Conservation (phyloP, 257 asterid species). For the Nicotiana knightiana region DNA sequence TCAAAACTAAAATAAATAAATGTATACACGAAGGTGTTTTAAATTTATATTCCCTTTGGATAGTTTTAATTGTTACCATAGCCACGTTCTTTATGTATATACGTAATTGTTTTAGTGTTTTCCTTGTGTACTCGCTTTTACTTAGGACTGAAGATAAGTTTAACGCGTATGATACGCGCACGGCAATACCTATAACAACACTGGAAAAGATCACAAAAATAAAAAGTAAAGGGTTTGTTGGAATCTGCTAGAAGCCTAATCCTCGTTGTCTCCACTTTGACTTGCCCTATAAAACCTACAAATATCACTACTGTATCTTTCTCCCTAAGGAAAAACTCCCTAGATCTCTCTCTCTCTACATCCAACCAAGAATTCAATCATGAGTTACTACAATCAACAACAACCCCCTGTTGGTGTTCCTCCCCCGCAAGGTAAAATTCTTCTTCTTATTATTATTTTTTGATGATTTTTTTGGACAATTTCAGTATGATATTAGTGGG, state of each 20-base stretch:
- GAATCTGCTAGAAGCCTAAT: not conserved
- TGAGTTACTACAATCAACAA: conserved; percentile 70
- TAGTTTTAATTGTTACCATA: no score
- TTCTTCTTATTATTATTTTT: not conserved
- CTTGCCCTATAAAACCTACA: not conserved
- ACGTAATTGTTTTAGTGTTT: no score
- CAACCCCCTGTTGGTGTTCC: conserved; percentile 70
- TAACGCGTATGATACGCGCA: no score
- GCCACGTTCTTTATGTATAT: no score
- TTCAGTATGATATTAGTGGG: not conserved
- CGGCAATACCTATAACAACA: no score
- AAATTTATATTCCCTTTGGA: no score
- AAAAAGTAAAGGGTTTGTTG: not conserved
- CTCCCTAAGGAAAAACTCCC: not conserved
- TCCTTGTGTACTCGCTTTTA: no score
- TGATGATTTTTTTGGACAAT: not conserved
- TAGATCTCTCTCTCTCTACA: not conserved
- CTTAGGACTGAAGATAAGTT: no score
- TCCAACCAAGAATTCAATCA: conserved; percentile 10
- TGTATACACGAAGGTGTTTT: no score
- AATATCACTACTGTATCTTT: not conserved
- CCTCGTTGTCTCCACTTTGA: not conserved
- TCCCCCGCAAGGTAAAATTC: conserved; percentile 55
- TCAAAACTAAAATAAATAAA: no score
- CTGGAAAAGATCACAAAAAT: no score